These are phyloP conservation scores for Tetrahymena thermophila DNA, from an alignment of 73 alveolate species.

Conservation along the genomic window DNA sequence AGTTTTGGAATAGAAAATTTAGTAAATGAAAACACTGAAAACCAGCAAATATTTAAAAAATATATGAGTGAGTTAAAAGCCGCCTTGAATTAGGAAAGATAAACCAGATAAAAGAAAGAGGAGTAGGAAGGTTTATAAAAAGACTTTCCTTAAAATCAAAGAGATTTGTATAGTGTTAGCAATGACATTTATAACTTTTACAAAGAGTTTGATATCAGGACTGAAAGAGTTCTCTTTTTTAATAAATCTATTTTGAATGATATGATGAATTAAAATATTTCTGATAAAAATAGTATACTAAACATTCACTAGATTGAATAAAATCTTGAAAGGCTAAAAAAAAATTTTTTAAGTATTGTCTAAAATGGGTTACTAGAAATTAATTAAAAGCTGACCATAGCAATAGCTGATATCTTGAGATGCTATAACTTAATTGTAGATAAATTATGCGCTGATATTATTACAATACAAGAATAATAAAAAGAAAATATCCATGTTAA, in stretches of 20 bases:
- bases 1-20: neutral
- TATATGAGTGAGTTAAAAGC: neutral
- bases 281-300: neutral
- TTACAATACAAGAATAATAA: neutral
- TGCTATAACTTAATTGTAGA: neutral
- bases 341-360: neutral
- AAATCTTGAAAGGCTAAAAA: neutral
- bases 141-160: neutral
- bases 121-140: neutral
- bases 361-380: neutral
- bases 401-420: neutral
- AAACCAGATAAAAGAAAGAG: neutral
- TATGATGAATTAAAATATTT: neutral
- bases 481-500: neutral
- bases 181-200: neutral
- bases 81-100: neutral
- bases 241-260: neutral
- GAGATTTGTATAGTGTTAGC: neutral
- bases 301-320: neutral
- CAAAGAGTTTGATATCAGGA: neutral
- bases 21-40: neutral
- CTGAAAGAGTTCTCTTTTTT: neutral
- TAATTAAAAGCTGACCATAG: neutral
- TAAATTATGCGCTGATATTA: neutral
- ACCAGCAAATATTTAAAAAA: neutral